Conservation (phyloP, 2,329 filamentous ascomycete genomes). For the Aphanoascus verrucosus region DNA sequence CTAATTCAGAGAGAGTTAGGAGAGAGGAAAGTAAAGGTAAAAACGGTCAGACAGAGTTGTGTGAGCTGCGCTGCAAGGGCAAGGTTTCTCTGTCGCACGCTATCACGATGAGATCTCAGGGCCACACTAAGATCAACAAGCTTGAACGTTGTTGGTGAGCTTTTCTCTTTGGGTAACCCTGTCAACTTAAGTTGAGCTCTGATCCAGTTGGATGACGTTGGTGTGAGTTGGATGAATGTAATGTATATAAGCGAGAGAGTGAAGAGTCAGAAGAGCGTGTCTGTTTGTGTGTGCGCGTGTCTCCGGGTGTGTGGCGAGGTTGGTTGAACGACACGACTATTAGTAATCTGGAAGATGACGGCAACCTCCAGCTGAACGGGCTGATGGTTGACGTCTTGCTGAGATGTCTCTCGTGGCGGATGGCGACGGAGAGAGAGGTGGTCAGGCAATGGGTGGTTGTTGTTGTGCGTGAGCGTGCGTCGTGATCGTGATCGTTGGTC, state of each 20-base stretch:
- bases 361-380: background rate
- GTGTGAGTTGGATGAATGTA: slow-evolving; percentile 4
- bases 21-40: slow-evolving; percentile 3
- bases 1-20: slow-evolving; percentile 13
- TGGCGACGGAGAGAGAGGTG: background rate
- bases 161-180: slow-evolving; percentile 11
- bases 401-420: background rate
- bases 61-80: slow-evolving; percentile 13
- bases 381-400: too few relatives aligned
- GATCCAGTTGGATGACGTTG: background rate
- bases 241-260: slow-evolving; percentile 9
- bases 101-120: slow-evolving; percentile 4
- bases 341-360: slow-evolving; percentile 4
- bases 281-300: background rate
- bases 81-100: slow-evolving; percentile 13
- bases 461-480: background rate
- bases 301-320: slow-evolving; percentile 3
- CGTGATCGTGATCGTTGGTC: background rate
- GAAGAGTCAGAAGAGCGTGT: slow-evolving; percentile 1
- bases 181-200: slow-evolving; percentile 3
- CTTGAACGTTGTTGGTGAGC: slow-evolving; percentile 17
- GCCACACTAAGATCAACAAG: slow-evolving; percentile 3
- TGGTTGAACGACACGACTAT: background rate
- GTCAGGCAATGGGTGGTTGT: too few relatives aligned
- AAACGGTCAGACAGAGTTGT: slow-evolving; percentile 10